These are phyloP conservation scores for Ustulina deusta DNA, from an alignment of 2,329 filamentous ascomycete species.

Conservation along the genomic window DNA sequence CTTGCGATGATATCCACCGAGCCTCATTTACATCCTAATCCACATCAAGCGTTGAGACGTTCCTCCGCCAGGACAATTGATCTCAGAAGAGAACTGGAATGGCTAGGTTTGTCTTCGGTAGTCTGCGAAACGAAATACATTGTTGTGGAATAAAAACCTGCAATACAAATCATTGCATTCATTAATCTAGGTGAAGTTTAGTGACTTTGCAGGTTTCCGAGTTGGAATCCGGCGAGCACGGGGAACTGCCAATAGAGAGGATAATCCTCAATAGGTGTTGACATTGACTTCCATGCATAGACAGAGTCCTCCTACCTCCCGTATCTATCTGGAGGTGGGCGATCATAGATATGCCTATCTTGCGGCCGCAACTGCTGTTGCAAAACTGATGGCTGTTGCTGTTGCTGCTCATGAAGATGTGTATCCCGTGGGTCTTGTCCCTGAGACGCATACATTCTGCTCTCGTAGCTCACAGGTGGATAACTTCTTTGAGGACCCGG, in stretches of 20 bases:
- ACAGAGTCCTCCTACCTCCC: conserved; percentile 52
- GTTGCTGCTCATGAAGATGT: conserved; percentile 55
- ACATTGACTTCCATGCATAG: conserved; percentile 1
- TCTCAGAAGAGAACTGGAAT: neutral
- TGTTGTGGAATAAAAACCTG: neutral
- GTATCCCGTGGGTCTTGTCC: conserved; percentile 53
- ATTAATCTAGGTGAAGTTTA: neutral
- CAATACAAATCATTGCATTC: neutral
- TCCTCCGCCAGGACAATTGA: neutral
- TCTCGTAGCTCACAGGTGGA: conserved; percentile 60
- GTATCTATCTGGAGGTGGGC: conserved; percentile 58
- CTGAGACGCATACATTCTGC: conserved; percentile 55
- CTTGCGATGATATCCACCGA: neutral
- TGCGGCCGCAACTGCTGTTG: conserved; percentile 60
- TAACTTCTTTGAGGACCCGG: conserved; percentile 60
- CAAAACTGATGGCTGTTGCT: conserved; percentile 40
- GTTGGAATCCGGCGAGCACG: neutral
- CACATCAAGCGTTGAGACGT: neutral
- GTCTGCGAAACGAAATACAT: neutral
- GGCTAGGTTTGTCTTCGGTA: neutral
- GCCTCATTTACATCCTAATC: neutral
- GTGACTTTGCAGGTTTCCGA: neutral
- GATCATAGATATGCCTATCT: conserved; percentile 57
- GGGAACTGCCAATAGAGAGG: neutral
- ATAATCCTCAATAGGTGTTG: neutral